Conservation (phyloP, 768 basidiomycete species). For the Galerina marginata region DNA sequence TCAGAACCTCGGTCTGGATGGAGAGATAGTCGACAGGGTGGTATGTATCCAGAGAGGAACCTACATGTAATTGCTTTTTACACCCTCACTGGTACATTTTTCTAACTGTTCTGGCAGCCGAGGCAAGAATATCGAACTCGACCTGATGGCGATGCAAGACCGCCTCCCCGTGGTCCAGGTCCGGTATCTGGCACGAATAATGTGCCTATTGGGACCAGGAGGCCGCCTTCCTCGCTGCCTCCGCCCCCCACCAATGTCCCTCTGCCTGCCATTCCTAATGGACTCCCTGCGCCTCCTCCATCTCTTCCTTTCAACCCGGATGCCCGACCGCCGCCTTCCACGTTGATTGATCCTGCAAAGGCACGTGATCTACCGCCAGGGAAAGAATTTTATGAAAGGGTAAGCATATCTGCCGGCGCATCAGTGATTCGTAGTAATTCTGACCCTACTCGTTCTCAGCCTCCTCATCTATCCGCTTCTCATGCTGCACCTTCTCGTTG, state of each 20-base stretch:
- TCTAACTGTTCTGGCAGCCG: conserved; percentile 1
- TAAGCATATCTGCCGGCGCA: conserved; percentile 7
- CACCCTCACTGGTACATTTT: background rate
- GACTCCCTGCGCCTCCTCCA: background rate
- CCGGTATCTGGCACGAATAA: conserved; percentile 41
- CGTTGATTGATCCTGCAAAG: conserved; percentile 19
- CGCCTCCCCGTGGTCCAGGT: conserved; percentile 15
- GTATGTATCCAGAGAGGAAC: conserved; percentile 12
- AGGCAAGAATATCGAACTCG: conserved; percentile 32
- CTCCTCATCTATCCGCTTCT: background rate
- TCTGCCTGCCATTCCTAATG: background rate
- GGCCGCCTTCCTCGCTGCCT: conserved; percentile 5
- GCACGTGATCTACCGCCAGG: conserved; percentile 26
- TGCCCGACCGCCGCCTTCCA: conserved; percentile 22
- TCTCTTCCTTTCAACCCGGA: conserved; percentile 17
- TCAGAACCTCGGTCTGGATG: background rate
- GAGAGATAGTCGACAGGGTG: conserved; percentile 1
- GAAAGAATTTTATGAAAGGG: conserved; percentile 34
- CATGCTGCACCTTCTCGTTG: background rate
- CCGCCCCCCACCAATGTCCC: background rate
- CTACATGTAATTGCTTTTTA: conserved; percentile 2
- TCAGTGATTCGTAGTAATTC: background rate
- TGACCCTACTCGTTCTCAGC: background rate
- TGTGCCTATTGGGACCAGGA: conserved; percentile 39
- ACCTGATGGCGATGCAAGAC: conserved; percentile 25